Evolutionary conservation across 371 early-diverging fungal species (phyloP).

Genomic region (Saksenaea oblongispora): DNA sequence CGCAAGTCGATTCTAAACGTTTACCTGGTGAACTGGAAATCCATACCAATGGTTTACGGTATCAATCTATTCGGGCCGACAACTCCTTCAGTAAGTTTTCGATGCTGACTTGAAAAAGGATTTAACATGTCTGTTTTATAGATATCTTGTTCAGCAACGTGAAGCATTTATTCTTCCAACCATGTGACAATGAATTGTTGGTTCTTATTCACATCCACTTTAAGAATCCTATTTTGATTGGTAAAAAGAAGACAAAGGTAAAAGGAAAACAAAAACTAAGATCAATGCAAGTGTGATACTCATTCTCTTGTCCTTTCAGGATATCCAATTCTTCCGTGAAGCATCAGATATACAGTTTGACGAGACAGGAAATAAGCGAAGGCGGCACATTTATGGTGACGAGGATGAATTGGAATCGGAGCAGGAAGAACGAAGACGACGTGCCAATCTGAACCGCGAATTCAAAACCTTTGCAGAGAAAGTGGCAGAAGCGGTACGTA

Average conservation of each 20-base stretch:
- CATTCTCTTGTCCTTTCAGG: conserved; percentile 43
- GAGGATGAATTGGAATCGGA: conserved; percentile 97
- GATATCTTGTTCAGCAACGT: conserved; percentile 98
- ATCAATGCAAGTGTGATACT: neutral
- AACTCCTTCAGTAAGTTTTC: conserved; percentile 70
- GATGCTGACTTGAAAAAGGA: neutral
- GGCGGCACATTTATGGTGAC: conserved; percentile 92
- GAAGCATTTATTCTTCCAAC: conserved; percentile 98
- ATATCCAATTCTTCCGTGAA: conserved; percentile 99
- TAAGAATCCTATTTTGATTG: conserved; percentile 95
- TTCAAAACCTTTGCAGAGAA: conserved; percentile 94
- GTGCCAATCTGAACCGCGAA: conserved; percentile 90
- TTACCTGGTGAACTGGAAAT: conserved; percentile 93
- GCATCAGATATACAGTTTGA: conserved; percentile 94
- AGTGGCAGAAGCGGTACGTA: conserved; percentile 79
- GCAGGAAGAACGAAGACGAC: conserved; percentile 90
- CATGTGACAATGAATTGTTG: conserved; percentile 95
- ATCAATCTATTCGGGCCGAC: conserved; percentile 81
- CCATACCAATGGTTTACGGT: conserved; percentile 93
- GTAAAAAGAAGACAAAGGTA: conserved; percentile 95
- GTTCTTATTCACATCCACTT: conserved; percentile 97
- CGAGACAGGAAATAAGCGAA: conserved; percentile 96
- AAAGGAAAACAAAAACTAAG: neutral
- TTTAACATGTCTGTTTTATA: conserved; percentile 14
- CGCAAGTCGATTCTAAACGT: conserved; percentile 83